phyloP scores from a whole-genome alignment of 2,329 filamentous ascomycete species.

The Penicillium aurantiogriseum region DNA sequence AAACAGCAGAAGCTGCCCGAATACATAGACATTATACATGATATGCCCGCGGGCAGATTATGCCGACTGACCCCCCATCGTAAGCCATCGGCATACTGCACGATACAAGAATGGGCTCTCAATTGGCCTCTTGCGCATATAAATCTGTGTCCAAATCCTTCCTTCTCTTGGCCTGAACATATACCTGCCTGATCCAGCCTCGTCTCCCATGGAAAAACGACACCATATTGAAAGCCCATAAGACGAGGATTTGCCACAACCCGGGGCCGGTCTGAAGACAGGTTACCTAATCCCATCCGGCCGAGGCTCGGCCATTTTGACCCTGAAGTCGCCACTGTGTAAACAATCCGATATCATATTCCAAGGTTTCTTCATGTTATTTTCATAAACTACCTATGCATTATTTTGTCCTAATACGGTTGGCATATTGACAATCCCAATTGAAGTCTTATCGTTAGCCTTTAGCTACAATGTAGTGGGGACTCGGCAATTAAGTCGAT shows the following conservation, averaged over 20 bases:
- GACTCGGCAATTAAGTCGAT: neutral
- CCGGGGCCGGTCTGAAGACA: neutral
- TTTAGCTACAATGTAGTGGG: neutral
- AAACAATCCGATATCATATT: neutral
- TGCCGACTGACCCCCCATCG: neutral
- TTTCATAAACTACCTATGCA: neutral
- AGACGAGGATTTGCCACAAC: neutral
- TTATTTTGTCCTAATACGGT: neutral
- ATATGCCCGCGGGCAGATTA: too few relatives aligned
- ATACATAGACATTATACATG: neutral
- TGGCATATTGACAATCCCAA: neutral
- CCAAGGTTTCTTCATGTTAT: neutral
- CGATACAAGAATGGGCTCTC: neutral
- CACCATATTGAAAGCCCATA: neutral
- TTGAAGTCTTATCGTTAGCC: neutral
- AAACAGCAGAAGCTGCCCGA: neutral
- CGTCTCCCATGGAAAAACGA: neutral
- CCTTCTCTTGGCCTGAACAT: neutral
- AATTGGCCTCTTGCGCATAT: neutral
- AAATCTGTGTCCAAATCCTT: neutral
- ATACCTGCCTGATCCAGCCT: neutral
- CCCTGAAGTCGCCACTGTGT: constrained; percentile 3
- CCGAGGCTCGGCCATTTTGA: constrained; percentile 10
- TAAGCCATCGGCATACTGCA: too few relatives aligned
- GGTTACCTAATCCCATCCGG: constrained; percentile 5